Percentiles rank a stretch among this genome's conserved stretches.
phyloP scores from a whole-genome alignment of 2,329 filamentous ascomycete genomes.

The Colletotrichum agaves region DNA sequence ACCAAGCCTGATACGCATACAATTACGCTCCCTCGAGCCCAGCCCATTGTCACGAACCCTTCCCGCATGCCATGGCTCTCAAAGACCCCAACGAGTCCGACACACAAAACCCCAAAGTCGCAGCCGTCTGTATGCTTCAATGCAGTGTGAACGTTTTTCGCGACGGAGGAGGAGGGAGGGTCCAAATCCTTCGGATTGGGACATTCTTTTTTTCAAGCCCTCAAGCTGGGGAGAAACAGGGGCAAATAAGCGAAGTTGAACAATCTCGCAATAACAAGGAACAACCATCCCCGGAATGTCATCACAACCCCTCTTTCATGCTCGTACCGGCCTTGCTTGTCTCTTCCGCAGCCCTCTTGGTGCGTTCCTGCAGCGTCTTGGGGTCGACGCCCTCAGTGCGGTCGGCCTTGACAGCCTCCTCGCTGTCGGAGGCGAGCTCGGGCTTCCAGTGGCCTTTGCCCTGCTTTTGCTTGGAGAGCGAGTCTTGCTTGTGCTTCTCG shows the following conservation, averaged over 20 bases:
- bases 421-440: slow-evolving; percentile 80
- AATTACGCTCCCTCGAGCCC: background rate
- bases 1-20: background rate
- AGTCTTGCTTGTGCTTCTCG: slow-evolving; percentile 71
- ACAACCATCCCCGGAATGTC: background rate
- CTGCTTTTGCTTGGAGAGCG: slow-evolving; percentile 72
- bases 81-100: background rate
- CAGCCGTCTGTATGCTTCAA: background rate
- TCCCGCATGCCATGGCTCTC: background rate
- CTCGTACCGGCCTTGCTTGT: slow-evolving; percentile 60
- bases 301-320: slow-evolving; percentile 55
- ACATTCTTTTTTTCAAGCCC: background rate
- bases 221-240: background rate
- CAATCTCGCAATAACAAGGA: background rate
- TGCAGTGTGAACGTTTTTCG: background rate
- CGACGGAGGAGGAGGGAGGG: background rate
- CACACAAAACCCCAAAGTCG: background rate
- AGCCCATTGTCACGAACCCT: background rate
- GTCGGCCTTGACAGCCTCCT: slow-evolving; percentile 80
- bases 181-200: background rate
- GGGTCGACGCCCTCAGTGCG: slow-evolving; percentile 55
- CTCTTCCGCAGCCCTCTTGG: slow-evolving; percentile 64
- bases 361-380: slow-evolving; percentile 66
- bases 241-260: background rate
- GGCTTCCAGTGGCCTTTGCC: slow-evolving; percentile 81